Conservation (phyloP, 2,329 filamentous ascomycete genomes). For the Aspergillus alliaceus region DNA sequence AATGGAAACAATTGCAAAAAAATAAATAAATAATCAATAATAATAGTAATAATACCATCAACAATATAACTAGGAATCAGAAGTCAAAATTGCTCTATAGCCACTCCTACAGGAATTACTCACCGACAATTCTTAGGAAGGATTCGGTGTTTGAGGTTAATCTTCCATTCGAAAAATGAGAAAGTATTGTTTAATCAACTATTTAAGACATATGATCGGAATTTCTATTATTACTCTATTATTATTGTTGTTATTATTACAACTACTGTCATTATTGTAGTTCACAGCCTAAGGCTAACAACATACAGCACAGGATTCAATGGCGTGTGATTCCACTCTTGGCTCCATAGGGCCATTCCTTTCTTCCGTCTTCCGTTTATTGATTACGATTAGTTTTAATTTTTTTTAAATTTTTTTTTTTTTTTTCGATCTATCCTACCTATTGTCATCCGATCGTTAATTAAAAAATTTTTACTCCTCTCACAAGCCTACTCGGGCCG, state of each 20-base stretch:
- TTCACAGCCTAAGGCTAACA: too few relatives aligned
- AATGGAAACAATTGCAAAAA: neutral
- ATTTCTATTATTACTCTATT: too few relatives aligned
- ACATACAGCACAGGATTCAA: neutral
- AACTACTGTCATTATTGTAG: neutral
- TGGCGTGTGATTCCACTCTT: constrained; percentile 1
- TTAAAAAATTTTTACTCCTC: neutral
- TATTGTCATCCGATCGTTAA: constrained; percentile 3
- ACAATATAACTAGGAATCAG: too few relatives aligned
- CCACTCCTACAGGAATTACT: neutral
- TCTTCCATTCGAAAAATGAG: neutral
- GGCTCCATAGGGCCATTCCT: neutral
- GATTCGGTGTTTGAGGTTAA: constrained; percentile 1
- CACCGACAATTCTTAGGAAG: constrained; percentile 1
- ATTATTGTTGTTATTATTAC: neutral
- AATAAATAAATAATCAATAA: neutral
- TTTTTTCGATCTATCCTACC: neutral
- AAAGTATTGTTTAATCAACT: neutral
- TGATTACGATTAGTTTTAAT: neutral
- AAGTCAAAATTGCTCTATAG: neutral
- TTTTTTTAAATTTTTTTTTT: neutral
- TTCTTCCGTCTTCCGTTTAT: neutral
- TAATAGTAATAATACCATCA: too few relatives aligned
- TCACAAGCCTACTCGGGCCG: constrained; percentile 9
- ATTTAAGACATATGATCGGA: neutral